Evolutionary conservation across 2,329 filamentous ascomycete species (phyloP), one percentile per base, ranked within the genome.

Genomic region (Pseudogymnoascus sp.): DNA sequence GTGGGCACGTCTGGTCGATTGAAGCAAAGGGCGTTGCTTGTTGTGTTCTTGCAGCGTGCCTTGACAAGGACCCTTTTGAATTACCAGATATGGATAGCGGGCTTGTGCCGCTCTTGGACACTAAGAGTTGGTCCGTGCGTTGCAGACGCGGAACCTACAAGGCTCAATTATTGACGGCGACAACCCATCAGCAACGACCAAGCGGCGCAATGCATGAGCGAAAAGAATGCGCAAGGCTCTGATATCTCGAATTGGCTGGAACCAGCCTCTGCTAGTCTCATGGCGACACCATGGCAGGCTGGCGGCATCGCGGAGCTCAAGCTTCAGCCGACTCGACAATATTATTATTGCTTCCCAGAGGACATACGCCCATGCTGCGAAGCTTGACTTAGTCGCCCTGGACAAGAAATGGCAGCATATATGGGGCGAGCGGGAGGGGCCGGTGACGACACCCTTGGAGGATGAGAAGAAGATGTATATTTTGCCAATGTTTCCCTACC

Each of bases 401-500:
- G 71, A 73, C 62, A 62, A 60, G 43, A 70, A 72, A 69, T 73
- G 71, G 70, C 69, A 66, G 18, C 14, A 37, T 7, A 60, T 59
- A 63, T 72, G 71, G 70, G 31, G 59, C 14, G 28, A 53, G 12
- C 21, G 28, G 5, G 59, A 59, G n/a, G 38, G 21, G 2, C 5
- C 11, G 23, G 38, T 37, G 31, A 21, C 21, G 38, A 28, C 40
- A 1, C 23, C 25, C 7, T 12, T 25, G 34, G 56, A 64, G 21
- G 59, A 60, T 38, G 59, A 60, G 59, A 60, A 60, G 34, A 75
- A 76, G 63, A 81, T 80, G 74, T 96, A 93, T 73, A 85, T 96
- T 66, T 80, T 96, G 62, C 88, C 92, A 67, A 96, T 96, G 92
- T 96, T 96, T 72, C 92, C 92, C 0, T 96, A 96, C 73, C 92